phyloP scores from a whole-genome alignment of 345 rosid species.

The Gossypium turneri region DNA sequence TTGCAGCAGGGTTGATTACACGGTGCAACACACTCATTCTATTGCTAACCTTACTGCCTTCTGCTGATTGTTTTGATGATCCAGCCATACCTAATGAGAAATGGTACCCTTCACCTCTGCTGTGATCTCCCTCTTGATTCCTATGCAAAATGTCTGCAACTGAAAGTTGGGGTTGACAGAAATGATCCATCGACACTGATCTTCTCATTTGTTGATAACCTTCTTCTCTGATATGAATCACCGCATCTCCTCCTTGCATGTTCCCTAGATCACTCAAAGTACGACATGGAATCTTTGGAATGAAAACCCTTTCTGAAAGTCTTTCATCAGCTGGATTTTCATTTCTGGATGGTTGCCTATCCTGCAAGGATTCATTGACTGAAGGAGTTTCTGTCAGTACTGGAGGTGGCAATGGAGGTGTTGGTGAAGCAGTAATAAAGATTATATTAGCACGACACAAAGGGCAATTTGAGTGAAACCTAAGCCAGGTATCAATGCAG shows the following conservation, averaged over 20 bases:
- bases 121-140: constrained; percentile 26
- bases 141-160: constrained; percentile 39
- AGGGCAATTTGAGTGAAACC: constrained; percentile 83
- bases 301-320: constrained; percentile 12
- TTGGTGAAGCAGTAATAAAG: constrained; percentile 30
- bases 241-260: constrained; percentile 14
- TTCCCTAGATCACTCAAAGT: constrained; percentile 31
- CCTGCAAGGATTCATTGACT: constrained; percentile 18
- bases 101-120: constrained; percentile 18
- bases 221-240: constrained; percentile 40
- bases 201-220: constrained; percentile 29
- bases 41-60: neutral
- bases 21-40: neutral
- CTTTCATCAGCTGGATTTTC: constrained; percentile 13
- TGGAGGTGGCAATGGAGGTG: constrained; percentile 26
- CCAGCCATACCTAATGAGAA: constrained; percentile 13
- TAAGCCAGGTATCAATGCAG: constrained; percentile 92
- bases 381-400: constrained; percentile 28
- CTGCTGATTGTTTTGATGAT: neutral
- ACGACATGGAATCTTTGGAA: constrained; percentile 31
- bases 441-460: constrained; percentile 69
- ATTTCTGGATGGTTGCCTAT: neutral
- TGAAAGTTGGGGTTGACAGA: constrained; percentile 15
- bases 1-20: constrained; percentile 4
- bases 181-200: constrained; percentile 59